Evolutionary conservation across 2,329 filamentous ascomycete species (phyloP).

Genomic region (Trichoderma afroharzianum): DNA sequence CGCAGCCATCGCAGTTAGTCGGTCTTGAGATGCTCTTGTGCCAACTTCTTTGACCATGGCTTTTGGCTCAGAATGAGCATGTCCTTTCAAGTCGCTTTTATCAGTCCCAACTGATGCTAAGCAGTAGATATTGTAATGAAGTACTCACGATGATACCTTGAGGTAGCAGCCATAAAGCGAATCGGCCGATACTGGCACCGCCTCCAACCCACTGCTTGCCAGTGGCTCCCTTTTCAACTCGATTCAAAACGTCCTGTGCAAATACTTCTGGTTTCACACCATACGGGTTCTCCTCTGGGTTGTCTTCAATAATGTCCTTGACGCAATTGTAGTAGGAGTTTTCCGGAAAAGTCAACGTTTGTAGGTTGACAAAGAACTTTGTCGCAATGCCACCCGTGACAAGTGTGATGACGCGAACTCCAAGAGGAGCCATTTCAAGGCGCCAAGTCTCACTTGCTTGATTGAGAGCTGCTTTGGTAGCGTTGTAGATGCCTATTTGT

Average conservation of each 20-base stretch:
- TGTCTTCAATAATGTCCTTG: neutral
- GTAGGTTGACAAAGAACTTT: constrained; percentile 15
- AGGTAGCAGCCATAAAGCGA: constrained; percentile 12
- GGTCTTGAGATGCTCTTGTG: neutral
- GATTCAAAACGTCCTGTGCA: constrained; percentile 20
- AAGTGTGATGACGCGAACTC: constrained; percentile 26
- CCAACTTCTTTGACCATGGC: neutral
- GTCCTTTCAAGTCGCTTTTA: neutral
- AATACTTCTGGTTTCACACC: constrained; percentile 17
- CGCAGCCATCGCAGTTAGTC: neutral
- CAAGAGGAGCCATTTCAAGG: constrained; percentile 27
- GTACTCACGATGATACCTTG: neutral
- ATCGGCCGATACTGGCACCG: constrained; percentile 14
- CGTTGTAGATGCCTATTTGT: constrained; percentile 24
- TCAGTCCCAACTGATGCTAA: neutral
- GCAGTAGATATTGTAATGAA: too few relatives aligned
- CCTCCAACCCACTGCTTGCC: constrained; percentile 23
- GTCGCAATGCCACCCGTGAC: constrained; percentile 21
- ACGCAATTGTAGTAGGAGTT: constrained; percentile 21
- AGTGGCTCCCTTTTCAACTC: constrained; percentile 21
- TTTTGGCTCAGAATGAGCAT: neutral
- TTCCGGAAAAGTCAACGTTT: constrained; percentile 18
- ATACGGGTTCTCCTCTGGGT: constrained; percentile 10
- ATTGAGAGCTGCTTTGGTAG: constrained; percentile 25
- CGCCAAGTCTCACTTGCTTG: constrained; percentile 25